Percentiles rank a stretch among this genome's conserved stretches.
phyloP scores from a whole-genome alignment of 805 yeast genomes.

The Suhomyces tanzawaensis region DNA sequence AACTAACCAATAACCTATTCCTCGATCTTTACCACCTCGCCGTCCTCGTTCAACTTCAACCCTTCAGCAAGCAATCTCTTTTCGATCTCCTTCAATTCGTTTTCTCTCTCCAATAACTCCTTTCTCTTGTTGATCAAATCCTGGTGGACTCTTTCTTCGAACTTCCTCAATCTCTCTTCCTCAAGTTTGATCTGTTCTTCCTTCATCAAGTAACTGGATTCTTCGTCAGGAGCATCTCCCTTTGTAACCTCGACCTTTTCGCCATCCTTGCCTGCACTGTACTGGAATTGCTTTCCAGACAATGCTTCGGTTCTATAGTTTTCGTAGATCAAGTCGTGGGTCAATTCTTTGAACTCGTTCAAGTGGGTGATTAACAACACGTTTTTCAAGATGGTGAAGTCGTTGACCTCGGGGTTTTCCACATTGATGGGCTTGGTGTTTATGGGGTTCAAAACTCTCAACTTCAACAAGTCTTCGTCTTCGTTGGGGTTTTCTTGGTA shows the following conservation, averaged over 20 bases:
- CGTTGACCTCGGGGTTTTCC: slow-evolving; percentile 73
- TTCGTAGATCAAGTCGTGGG: slow-evolving; percentile 85
- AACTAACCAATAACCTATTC: slow-evolving; percentile 7
- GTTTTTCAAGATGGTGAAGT: slow-evolving; percentile 76
- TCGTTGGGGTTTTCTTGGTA: slow-evolving; percentile 42
- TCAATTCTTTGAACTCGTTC: slow-evolving; percentile 82
- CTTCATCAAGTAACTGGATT: slow-evolving; percentile 47
- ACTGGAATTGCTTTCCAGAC: slow-evolving; percentile 56
- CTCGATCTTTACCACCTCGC: slow-evolving; percentile 32
- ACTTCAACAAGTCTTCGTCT: slow-evolving; percentile 46
- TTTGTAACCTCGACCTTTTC: slow-evolving; percentile 5
- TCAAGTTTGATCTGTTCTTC: slow-evolving; percentile 88
- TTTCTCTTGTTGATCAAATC: slow-evolving; percentile 77
- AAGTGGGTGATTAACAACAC: slow-evolving; percentile 79
- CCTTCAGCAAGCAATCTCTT: slow-evolving; percentile 63
- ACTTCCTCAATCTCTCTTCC: slow-evolving; percentile 82
- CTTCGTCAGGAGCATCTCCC: slow-evolving; percentile 11
- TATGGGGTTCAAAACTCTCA: slow-evolving; percentile 46
- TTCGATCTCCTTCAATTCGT: slow-evolving; percentile 79
- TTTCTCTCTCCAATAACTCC: slow-evolving; percentile 81
- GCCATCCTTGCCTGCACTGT: slow-evolving; percentile 22
- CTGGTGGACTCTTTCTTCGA: slow-evolving; percentile 86
- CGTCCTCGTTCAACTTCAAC: slow-evolving; percentile 37
- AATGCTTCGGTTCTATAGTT: slow-evolving; percentile 85
- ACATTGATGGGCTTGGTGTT: slow-evolving; percentile 59